Base-by-base conservation (phyloP, 164 flowering plant genomes). In the Vitis cinerea region DNA sequence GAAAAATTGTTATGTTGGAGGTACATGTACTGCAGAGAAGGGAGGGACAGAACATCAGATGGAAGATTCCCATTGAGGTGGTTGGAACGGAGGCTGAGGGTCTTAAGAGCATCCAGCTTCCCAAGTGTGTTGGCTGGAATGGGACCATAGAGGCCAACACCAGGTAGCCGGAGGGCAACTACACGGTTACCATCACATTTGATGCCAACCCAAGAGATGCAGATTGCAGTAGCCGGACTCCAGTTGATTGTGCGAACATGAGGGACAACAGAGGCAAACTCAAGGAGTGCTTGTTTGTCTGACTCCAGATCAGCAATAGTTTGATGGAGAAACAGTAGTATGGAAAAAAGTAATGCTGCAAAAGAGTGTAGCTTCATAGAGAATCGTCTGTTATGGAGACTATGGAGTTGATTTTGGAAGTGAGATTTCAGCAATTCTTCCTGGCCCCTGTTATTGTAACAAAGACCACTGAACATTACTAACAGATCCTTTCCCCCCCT, bases 1-100 rank as follows among this genome's bases (percentile, higher is more conserved):
- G 92, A 82, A 57, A 88, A 80, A 71, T 77, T 82, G 61, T 88
- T 88, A 27, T 69, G 51, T 51, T 88, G 87, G 59, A 86, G 84
- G 70, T 70, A 78, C 9, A 83, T 2, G 50, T 53, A 76, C 47
- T 66, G 77, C 37, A 88, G 87, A 9, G 86, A 80, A 68, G 85
- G 87, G 17, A 85, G 69, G 9, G 87, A 79, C n/a, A 77, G 69
- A 17, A 88, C 14, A 68, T 85, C 88, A 30, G 83, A 64, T 37
- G 92, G 92, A 59, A 88, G 73, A 66, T 44, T 59, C 29, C 92
- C 90, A 61, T 30, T 69, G 3, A 88, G 83, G 19, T 50, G 55
- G 68, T 88, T 88, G 31, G 85, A 82, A 44, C 87, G 67, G 10
- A 88, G 82, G 70, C 92, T 88, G 16, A 88, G 80, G 66, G 62